Conservation (phyloP, 352 stramenopile species). For the Saprolegnia parasitica region DNA sequence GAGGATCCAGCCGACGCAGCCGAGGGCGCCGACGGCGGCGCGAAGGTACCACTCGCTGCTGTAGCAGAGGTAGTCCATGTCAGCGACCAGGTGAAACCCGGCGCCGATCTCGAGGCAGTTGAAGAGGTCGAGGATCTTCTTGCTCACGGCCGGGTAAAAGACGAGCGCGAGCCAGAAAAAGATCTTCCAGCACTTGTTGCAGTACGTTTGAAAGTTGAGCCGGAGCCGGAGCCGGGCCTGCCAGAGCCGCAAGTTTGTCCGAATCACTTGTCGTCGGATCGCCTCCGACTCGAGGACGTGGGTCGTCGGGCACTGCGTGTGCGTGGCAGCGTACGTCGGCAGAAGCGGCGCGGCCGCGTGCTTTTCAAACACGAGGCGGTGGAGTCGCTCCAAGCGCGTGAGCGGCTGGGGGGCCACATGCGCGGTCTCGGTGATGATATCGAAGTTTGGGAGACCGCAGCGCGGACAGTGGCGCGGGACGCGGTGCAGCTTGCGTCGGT, state of each 20-base stretch:
- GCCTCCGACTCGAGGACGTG: constrained; percentile 45
- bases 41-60: constrained; percentile 50
- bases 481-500: constrained; percentile 18
- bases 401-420: not conserved
- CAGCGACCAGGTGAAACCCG: constrained; percentile 55
- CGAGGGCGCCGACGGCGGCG: constrained; percentile 43
- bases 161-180: constrained; percentile 68
- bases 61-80: constrained; percentile 59
- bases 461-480: constrained; percentile 10
- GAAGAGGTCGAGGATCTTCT: constrained; percentile 61
- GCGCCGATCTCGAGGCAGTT: constrained; percentile 68
- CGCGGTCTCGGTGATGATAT: not conserved
- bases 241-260: constrained; percentile 68
- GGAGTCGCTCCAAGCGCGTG: not conserved
- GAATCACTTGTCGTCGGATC: constrained; percentile 52
- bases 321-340: constrained; percentile 4
- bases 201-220: constrained; percentile 64
- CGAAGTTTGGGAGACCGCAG: constrained; percentile 16
- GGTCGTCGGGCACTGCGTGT: constrained; percentile 46
- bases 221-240: constrained; percentile 59
- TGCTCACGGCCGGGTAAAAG: constrained; percentile 69
- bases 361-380: not conserved
- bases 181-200: constrained; percentile 75
- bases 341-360: not conserved
- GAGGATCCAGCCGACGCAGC: constrained; percentile 51